These are phyloP conservation scores for Polygonum aviculare DNA, from an alignment of 148 eudicot genomes.

Conservation along the genomic window DNA sequence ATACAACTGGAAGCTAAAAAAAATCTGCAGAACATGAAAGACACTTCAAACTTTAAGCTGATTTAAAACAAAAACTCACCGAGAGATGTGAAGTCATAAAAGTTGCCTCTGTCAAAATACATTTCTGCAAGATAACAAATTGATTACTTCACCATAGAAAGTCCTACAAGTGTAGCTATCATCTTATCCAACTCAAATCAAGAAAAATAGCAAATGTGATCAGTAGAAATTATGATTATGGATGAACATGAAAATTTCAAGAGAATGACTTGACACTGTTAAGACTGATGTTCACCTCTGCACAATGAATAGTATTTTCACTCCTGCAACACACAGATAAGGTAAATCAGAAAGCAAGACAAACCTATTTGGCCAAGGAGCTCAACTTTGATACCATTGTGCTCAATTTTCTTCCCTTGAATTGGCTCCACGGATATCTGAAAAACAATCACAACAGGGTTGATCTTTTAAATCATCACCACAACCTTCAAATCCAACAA, in stretches of 20 bases:
- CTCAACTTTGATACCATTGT: slow-evolving; percentile 93
- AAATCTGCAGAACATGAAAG: neutral
- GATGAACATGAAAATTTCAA: neutral
- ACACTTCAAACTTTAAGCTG: neutral
- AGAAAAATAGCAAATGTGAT: neutral
- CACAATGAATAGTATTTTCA: neutral
- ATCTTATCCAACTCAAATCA: no score
- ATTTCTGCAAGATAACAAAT: slow-evolving; percentile 53
- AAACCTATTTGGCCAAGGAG: slow-evolving; percentile 97
- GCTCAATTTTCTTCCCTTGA: slow-evolving; percentile 94
- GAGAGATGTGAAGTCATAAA: slow-evolving; percentile 87
- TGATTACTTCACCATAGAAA: neutral
- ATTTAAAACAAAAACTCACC: slow-evolving; percentile 35
- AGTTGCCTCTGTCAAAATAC: slow-evolving; percentile 82
- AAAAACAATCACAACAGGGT: slow-evolving; percentile 15
- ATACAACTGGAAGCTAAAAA: neutral
- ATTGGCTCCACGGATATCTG: slow-evolving; percentile 87
- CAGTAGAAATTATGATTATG: neutral
- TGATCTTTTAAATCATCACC: neutral
- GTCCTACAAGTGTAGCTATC: neutral
- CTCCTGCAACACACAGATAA: neutral
- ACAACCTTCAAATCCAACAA: neutral
- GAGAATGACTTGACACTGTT: neutral
- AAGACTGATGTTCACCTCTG: neutral
- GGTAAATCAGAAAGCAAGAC: neutral